A percentile compares a stretch with the other conserved stretches of the same genome.
Conservation (phyloP, 495 filamentous ascomycete genomes). For the Neohortaea acidophila region DNA sequence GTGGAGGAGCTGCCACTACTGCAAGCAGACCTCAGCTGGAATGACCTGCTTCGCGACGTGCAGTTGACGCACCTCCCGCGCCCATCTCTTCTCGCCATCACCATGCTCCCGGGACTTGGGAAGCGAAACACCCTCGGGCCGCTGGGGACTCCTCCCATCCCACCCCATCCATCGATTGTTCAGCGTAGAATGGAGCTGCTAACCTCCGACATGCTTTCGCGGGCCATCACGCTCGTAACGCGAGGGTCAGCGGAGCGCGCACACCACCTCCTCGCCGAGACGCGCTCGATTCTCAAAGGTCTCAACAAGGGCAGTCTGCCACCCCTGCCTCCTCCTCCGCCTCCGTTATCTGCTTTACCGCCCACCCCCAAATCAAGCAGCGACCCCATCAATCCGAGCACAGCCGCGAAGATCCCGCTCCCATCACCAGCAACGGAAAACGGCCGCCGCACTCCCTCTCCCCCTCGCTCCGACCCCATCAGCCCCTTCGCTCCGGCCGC, state of each 20-base stretch:
- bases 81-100: conserved; percentile 89
- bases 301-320: conserved; percentile 90
- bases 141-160: conserved; percentile 67
- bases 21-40: conserved; percentile 86
- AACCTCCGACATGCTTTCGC: conserved; percentile 94
- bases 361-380: conserved; percentile 13
- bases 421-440: too few relatives aligned
- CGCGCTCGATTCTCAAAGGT: conserved; percentile 86
- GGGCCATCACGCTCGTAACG: conserved; percentile 80
- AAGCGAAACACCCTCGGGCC: conserved; percentile 42
- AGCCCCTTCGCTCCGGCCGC: conserved; percentile 48
- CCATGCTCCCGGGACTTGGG: conserved; percentile 72
- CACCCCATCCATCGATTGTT: conserved; percentile 87
- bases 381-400: conserved; percentile 2
- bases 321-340: conserved; percentile 53
- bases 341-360: conserved; percentile 20
- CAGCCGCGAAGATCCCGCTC: conserved; percentile 17
- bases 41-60: conserved; percentile 86
- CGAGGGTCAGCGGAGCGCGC: conserved; percentile 87
- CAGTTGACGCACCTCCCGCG: conserved; percentile 74
- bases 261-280: conserved; percentile 80
- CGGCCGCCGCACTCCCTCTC: conserved; percentile 33
- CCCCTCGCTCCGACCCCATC: conserved; percentile 25
- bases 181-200: conserved; percentile 96
- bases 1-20: conserved; percentile 93